phyloP scores from a whole-genome alignment of 352 stramenopile genomes.

The Blastocystis sp. region DNA sequence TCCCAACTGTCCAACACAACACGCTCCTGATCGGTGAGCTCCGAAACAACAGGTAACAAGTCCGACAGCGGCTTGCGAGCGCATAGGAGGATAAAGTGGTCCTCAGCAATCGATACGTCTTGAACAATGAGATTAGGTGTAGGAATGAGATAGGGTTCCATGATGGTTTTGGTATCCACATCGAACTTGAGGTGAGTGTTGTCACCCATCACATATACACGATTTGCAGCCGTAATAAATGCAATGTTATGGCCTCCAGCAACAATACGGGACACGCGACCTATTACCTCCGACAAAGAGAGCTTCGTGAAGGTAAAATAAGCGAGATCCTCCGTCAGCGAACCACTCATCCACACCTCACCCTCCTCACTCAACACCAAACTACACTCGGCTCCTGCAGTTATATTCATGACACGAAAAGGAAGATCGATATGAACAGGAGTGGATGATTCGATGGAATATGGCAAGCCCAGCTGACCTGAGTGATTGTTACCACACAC shows the following conservation, averaged over 20 bases:
- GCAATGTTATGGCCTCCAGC: background rate
- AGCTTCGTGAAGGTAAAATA: background rate
- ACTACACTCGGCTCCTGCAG: background rate
- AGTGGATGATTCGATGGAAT: background rate
- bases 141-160: background rate
- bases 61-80: background rate
- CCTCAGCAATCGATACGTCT: background rate
- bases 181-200: background rate
- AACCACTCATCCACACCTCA: background rate
- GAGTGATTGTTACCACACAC: conserved; percentile 9
- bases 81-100: background rate
- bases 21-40: background rate
- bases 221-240: background rate
- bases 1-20: background rate
- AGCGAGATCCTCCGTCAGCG: background rate
- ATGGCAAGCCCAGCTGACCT: background rate
- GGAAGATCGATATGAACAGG: background rate
- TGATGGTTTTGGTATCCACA: background rate
- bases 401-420: background rate
- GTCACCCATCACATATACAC: conserved; percentile 6
- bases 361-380: conserved; percentile 2
- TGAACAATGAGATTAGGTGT: background rate
- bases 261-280: background rate
- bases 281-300: no score
- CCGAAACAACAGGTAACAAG: background rate